Percentiles rank a stretch among this genome's conserved stretches.
Conservation (phyloP, 2,329 filamentous ascomycete genomes). For the Colletotrichum echinochloae region DNA sequence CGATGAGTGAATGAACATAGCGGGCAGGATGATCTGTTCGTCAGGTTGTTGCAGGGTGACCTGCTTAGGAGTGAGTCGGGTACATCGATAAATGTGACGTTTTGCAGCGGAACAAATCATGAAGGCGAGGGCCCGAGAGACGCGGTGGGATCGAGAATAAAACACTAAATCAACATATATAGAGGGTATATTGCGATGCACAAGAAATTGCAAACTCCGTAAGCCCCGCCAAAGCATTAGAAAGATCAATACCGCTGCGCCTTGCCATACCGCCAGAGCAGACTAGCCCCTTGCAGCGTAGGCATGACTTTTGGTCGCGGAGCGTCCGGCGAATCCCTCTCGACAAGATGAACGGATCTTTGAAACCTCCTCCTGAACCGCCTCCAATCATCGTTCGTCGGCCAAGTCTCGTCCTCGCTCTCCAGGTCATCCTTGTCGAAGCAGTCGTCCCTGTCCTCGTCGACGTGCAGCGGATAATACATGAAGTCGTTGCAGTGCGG, state of each 20-base stretch:
- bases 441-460: constrained; percentile 47
- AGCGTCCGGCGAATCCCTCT: constrained; percentile 45
- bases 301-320: constrained; percentile 31
- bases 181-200: constrained; percentile 25
- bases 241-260: constrained; percentile 22
- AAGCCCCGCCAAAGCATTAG: neutral
- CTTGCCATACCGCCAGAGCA: constrained; percentile 42
- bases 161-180: neutral
- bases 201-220: neutral
- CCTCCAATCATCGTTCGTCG: constrained; percentile 56
- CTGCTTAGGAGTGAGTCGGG: neutral
- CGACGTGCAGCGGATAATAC: constrained; percentile 51
- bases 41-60: neutral
- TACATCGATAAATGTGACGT: neutral
- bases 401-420: constrained; percentile 51
- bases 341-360: constrained; percentile 48
- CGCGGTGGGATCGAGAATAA: neutral
- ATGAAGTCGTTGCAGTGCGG: constrained; percentile 56
- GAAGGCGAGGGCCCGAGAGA: neutral
- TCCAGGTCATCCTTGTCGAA: constrained; percentile 41
- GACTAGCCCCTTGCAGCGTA: constrained; percentile 38
- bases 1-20: neutral
- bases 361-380: constrained; percentile 52
- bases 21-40: neutral
- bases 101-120: neutral